Evolutionary conservation across 805 yeast genomes (phyloP).

Genomic region (Tetrapisispora pingtungensis): DNA sequence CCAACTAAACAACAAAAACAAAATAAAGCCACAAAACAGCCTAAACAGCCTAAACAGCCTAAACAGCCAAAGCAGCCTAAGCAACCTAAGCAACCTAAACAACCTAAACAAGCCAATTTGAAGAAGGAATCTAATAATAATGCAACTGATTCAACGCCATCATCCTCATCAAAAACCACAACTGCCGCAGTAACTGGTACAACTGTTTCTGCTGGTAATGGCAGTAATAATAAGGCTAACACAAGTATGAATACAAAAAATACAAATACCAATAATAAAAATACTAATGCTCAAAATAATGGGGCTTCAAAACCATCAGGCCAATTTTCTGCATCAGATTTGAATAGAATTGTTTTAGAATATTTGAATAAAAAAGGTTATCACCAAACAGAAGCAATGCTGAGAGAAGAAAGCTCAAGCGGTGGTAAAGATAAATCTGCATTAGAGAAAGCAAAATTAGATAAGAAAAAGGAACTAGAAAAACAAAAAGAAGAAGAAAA

Average conservation of each 20-base stretch:
- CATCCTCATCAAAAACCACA: too few species aligned
- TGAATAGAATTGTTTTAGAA: conserved; percentile 86
- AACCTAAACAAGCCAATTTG: background rate
- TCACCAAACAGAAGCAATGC: conserved; percentile 86
- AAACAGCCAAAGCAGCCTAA: conserved; percentile 1
- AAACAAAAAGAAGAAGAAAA: background rate
- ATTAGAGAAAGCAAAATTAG: background rate
- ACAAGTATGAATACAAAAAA: too few species aligned
- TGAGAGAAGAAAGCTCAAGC: conserved; percentile 68
- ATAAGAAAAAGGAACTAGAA: background rate
- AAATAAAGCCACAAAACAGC: background rate
- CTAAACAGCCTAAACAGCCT: background rate
- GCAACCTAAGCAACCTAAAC: background rate
- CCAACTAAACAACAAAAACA: background rate
- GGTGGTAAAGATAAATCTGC: conserved; percentile 12
- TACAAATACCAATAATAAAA: background rate
- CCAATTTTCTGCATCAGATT: conserved; percentile 65
- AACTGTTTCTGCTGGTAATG: too few species aligned
- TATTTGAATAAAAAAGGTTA: conserved; percentile 90
- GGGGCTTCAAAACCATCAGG: conserved; percentile 13
- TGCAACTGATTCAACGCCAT: too few species aligned
- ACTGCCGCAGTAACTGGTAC: too few species aligned
- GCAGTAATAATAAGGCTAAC: too few species aligned
- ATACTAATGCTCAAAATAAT: background rate
- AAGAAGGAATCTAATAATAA: background rate